phyloP scores from a whole-genome alignment of 768 basidiomycete genomes.

The Rhizopogon sp. region DNA sequence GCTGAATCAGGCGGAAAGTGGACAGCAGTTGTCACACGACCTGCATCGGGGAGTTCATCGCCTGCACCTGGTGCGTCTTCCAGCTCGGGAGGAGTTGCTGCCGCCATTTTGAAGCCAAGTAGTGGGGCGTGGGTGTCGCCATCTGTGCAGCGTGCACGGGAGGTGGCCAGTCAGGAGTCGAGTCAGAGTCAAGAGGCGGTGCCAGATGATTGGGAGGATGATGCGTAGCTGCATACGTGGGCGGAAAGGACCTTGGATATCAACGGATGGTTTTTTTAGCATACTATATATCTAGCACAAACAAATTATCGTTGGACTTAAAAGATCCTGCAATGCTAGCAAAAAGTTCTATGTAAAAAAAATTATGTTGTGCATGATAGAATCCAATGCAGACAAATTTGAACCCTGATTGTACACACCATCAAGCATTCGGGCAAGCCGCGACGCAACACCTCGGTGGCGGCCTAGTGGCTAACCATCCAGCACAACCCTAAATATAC shows the following conservation, averaged over 20 bases:
- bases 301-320: no score
- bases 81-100: not conserved
- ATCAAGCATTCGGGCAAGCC: not conserved
- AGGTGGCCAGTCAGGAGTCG: not conserved
- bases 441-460: not conserved
- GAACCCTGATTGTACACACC: no score
- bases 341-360: no score
- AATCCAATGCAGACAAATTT: no score
- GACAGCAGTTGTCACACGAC: conserved; percentile 13
- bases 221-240: conserved; percentile 19
- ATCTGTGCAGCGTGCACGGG: conserved; percentile 11
- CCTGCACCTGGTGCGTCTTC: not conserved
- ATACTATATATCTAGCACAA: no score
- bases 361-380: no score
- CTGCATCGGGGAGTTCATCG: conserved; percentile 4
- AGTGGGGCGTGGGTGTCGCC: conserved; percentile 17
- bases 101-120: not conserved
- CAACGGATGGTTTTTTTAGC: not conserved
- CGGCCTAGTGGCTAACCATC: not conserved
- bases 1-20: conserved; percentile 10
- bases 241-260: not conserved
- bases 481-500: not conserved
- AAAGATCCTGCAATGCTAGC: no score
- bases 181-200: conserved; percentile 20
- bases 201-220: conserved; percentile 57